Base-by-base conservation (phyloP, 2,329 filamentous ascomycete species). In the Verticillium isaacii region DNA sequence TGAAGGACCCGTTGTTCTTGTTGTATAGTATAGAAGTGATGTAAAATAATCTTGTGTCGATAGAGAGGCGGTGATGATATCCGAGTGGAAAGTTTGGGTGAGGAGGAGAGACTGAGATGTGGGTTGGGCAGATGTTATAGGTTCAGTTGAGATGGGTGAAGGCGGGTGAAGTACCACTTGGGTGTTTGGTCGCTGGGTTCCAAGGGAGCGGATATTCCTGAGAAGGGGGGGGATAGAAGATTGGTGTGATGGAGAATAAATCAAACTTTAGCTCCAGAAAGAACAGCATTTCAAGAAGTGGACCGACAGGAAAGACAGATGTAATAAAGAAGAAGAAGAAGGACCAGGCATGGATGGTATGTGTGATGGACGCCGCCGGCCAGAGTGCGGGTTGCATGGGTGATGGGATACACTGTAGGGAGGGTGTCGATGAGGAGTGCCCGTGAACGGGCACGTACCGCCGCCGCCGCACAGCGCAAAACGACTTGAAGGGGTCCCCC, bases 271-370 rank as follows among this genome's bases (percentile, higher is more conserved):
- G 62, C 62, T 58, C 71, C 67, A 68, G 67, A 71, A 69, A 73
- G 72, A 73, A 71, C 72, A 72, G 70, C 71, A 69, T 66, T 63
- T 69, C 72, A 74, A 58, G 64, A 67, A 68, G 75, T 76, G 75
- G 75, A 68, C 67, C 74, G 63, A 66, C 66, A 66, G 67, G 65
- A 68, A 66, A 68, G 66, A 70, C 67, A 50, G 41, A 23, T 23
- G 41, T 50, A 50, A 50, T 50, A 50, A 50, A 50, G 41, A 50
- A 23, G 41, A 50, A 23, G 41, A 50, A 23, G 41, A 50, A 23
- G 41, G 41, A n/a, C 41, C 41, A 50, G 41, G n/a, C 41, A 50
- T 50, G 41, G 41, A 50, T 50, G 41, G 41, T 19, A 50, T 65
- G 64, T 66, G 66, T 64, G 60, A 69, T 67, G 67, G 61, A 65